phyloP scores from a whole-genome alignment of 176 grass and related monocot genomes.

The Oryza nivara region DNA sequence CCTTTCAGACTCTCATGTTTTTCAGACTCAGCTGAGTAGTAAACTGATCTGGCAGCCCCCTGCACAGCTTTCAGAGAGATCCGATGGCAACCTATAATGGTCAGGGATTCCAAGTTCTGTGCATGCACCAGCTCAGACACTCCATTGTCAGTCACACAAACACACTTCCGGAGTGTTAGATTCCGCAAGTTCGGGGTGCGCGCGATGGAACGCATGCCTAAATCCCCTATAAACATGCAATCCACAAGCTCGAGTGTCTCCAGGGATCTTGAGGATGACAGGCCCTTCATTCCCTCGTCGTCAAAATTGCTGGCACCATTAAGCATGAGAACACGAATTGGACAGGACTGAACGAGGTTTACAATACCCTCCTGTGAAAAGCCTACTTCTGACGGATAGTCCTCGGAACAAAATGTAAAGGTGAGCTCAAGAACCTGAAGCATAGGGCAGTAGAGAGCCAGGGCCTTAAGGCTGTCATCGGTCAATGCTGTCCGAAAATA shows the following conservation, averaged over 20 bases:
- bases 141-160: constrained; percentile 44
- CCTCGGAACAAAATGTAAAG: constrained; percentile 32
- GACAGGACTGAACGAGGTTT: constrained; percentile 51
- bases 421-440: constrained; percentile 61
- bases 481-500: constrained; percentile 40
- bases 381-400: constrained; percentile 25
- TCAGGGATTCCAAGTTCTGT: constrained; percentile 52
- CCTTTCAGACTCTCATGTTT: background rate
- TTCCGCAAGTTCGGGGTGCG: constrained; percentile 34
- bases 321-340: constrained; percentile 51
- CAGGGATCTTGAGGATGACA: constrained; percentile 42
- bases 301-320: constrained; percentile 48
- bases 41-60: constrained; percentile 43
- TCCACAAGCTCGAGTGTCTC: constrained; percentile 58
- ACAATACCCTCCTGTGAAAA: constrained; percentile 58
- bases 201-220: constrained; percentile 36
- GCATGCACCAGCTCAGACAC: constrained; percentile 32
- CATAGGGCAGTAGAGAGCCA: constrained; percentile 52
- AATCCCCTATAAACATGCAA: constrained; percentile 45
- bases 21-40: constrained; percentile 15
- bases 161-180: constrained; percentile 54
- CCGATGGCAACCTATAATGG: constrained; percentile 37
- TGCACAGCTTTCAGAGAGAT: constrained; percentile 57
- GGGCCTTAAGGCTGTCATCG: constrained; percentile 55
- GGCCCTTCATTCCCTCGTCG: constrained; percentile 48